phyloP scores from a whole-genome alignment of 768 basidiomycete genomes.

The Leccinum disarticulatum region DNA sequence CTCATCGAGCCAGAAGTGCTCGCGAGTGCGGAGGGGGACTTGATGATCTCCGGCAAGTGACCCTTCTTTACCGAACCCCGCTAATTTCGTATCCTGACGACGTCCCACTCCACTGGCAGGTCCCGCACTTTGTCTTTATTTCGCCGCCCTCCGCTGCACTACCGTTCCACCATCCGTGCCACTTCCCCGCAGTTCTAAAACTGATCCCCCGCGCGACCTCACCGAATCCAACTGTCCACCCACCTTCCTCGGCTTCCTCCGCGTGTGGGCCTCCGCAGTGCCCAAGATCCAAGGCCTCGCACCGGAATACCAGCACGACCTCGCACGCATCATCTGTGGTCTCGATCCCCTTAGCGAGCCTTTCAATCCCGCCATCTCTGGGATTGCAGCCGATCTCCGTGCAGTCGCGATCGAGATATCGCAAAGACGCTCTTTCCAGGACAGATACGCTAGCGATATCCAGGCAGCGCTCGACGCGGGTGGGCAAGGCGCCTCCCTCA shows the following conservation, averaged over 20 bases:
- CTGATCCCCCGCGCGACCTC: slow-evolving; percentile 52
- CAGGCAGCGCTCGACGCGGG: slow-evolving; percentile 80
- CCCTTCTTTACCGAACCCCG: neutral
- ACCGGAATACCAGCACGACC: slow-evolving; percentile 74
- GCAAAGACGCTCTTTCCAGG: slow-evolving; percentile 80
- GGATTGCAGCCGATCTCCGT: slow-evolving; percentile 78
- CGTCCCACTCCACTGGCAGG: slow-evolving; percentile 38
- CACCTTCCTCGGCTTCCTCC: slow-evolving; percentile 64
- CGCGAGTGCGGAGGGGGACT: slow-evolving; percentile 75
- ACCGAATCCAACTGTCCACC: slow-evolving; percentile 69
- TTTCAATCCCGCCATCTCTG: slow-evolving; percentile 42
- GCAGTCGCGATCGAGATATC: slow-evolving; percentile 87
- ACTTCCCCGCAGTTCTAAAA: slow-evolving; percentile 58
- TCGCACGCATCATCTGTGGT: slow-evolving; percentile 76
- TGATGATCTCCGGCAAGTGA: slow-evolving; percentile 80
- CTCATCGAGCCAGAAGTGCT: slow-evolving; percentile 72
- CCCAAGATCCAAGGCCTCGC: slow-evolving; percentile 59
- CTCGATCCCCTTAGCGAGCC: slow-evolving; percentile 47
- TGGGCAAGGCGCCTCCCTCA: slow-evolving; percentile 28
- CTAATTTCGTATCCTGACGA: neutral
- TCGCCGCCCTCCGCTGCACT: slow-evolving; percentile 74
- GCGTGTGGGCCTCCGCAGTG: slow-evolving; percentile 70
- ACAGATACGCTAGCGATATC: slow-evolving; percentile 69
- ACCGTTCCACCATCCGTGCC: slow-evolving; percentile 81
- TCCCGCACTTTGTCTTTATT: slow-evolving; percentile 81